Evolutionary conservation across 192 early-diverging fungal species (phyloP), one percentile per base, ranked within the genome.

Genomic region (Spizellomyces punctatus): DNA sequence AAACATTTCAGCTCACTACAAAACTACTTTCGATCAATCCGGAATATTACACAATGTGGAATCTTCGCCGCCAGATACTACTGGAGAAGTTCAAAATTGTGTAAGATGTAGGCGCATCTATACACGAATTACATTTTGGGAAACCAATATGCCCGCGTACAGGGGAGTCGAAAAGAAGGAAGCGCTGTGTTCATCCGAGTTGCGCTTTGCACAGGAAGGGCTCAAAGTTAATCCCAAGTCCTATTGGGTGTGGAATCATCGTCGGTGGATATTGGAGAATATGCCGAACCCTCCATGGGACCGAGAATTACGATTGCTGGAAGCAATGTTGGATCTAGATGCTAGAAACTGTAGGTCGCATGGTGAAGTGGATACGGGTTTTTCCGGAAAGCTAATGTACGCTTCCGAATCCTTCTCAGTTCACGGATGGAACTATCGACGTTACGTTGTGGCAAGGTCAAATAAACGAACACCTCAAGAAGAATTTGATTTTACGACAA

Each of bases 241-340:
- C 10, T 99, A 99, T 81, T 98, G 94, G 91, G 88, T 97, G 67
- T 99, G 95, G 92, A 93, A 93, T 77, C 98, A 99, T 81, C 89
- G 98, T 14, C 78, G 91, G 58, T 99, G 96, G 96, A 88, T 91
- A 22, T 82, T 99, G 16, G 80, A 89, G 19, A 79, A 79, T 36
- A 89, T 94, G 83, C 91, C 90, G 7, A 63, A 77, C 5, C 91
- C 95, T 12, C 79, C 83, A 43, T 98, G 95, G 95, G 74, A 84
- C 17, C 74, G 76, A 0, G 98, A 99, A 75, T 77, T 98, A 22
- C 77, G 69, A 41, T 79, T 98, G 63, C 86, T 94, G 8, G 82
- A 76, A 41, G 89, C 88, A 77, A 88, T 98, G 79, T 75, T 99
- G 63, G 88, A 91, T 6, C 50, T 92, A 63, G 98, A 99, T 82